Conservation (phyloP, 768 basidiomycete species). For the Tulasnella sp. region DNA sequence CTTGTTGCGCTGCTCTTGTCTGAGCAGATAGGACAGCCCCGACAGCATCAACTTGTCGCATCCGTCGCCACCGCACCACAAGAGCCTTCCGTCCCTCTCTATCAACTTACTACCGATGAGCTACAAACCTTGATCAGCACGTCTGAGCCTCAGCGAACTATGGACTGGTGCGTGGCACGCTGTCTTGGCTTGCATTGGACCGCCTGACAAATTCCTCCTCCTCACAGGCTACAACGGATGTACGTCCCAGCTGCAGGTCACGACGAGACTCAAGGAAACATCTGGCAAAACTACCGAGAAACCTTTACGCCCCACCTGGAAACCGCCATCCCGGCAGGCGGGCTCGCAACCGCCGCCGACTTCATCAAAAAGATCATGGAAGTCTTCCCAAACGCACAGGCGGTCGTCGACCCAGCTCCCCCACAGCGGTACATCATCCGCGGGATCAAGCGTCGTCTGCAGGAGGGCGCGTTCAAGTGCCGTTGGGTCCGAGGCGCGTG, state of each 20-base stretch:
- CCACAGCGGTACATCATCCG: slow-evolving; percentile 76
- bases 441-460: slow-evolving; percentile 62
- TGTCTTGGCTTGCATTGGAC: not conserved
- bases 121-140: slow-evolving; percentile 44
- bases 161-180: slow-evolving; percentile 50
- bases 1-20: slow-evolving; percentile 54
- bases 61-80: slow-evolving; percentile 34
- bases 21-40: slow-evolving; percentile 63
- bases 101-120: slow-evolving; percentile 63
- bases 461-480: slow-evolving; percentile 57
- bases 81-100: slow-evolving; percentile 20
- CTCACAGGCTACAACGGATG: slow-evolving; percentile 77
- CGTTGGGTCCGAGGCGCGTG: slow-evolving; percentile 62
- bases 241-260: slow-evolving; percentile 65
- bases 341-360: slow-evolving; percentile 64
- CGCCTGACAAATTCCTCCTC: not conserved
- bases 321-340: slow-evolving; percentile 27
- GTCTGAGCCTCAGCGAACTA: slow-evolving; percentile 68
- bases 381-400: slow-evolving; percentile 76
- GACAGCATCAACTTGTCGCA: slow-evolving; percentile 43
- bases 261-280: slow-evolving; percentile 85
- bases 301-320: slow-evolving; percentile 52
- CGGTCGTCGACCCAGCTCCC: slow-evolving; percentile 69
- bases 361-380: slow-evolving; percentile 87
- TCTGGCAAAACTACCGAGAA: slow-evolving; percentile 90